Conservation (phyloP, 495 filamentous ascomycete genomes). For the Penicillium bialowiezense region DNA sequence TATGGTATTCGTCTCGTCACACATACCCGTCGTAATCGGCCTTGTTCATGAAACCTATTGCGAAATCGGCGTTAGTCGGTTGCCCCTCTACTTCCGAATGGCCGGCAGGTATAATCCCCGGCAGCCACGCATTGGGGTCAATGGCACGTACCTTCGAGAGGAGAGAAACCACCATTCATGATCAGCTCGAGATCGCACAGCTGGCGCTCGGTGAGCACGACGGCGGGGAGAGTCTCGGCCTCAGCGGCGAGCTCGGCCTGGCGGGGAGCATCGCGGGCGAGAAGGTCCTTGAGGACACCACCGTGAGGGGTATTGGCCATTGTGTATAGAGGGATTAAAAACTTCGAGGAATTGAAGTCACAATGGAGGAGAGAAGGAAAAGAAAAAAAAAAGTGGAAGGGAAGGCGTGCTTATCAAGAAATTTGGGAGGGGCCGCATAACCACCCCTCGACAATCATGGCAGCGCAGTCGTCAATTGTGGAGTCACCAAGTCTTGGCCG, state of each 20-base stretch:
- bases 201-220: constrained; percentile 86
- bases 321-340: constrained; percentile 10
- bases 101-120: too few relatives aligned
- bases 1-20: constrained; percentile 4
- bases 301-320: constrained; percentile 90
- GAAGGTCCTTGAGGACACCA: constrained; percentile 93
- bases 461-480: constrained; percentile 29
- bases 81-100: constrained; percentile 14
- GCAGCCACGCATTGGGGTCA: neutral
- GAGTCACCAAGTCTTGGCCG: constrained; percentile 21
- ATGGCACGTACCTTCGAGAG: constrained; percentile 77
- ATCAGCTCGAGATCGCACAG: constrained; percentile 96
- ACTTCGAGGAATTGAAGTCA: neutral
- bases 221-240: constrained; percentile 81
- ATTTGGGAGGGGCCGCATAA: constrained; percentile 2
- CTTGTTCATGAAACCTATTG: constrained; percentile 90
- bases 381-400: constrained; percentile 8
- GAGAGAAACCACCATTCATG: constrained; percentile 94
- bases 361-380: constrained; percentile 4
- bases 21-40: constrained; percentile 89
- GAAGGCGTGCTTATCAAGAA: constrained; percentile 5
- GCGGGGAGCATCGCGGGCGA: constrained; percentile 82
- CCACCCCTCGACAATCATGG: constrained; percentile 1
- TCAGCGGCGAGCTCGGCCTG: constrained; percentile 74
- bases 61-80: constrained; percentile 28